Evolutionary conservation across 2,329 filamentous ascomycete genomes (phyloP).

Genomic region (Pseudocercospora fijiensis): DNA sequence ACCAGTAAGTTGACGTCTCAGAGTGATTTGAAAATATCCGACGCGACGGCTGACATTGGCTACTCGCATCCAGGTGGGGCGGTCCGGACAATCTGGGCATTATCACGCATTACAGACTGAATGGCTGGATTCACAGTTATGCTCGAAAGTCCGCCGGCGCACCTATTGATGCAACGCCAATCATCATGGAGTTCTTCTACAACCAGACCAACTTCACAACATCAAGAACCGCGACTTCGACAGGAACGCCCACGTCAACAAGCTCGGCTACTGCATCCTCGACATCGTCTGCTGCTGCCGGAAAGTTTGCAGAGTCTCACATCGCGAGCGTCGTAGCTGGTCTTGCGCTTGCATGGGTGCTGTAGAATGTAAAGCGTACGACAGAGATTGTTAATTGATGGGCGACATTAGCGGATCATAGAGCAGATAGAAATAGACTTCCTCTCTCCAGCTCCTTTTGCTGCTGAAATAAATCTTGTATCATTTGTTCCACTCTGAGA

Average conservation of each 20-base stretch:
- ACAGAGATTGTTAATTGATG: not conserved
- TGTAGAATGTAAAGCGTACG: not conserved
- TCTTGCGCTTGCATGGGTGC: not conserved
- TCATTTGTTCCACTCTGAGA: no score
- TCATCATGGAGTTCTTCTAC: conserved; percentile 36
- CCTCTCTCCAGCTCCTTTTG: not conserved
- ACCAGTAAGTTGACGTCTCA: conserved; percentile 10
- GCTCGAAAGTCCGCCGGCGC: conserved; percentile 17
- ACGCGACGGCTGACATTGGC: not conserved
- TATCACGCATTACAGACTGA: conserved; percentile 41
- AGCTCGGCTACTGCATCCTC: not conserved
- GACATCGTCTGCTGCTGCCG: not conserved
- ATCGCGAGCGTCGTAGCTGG: not conserved
- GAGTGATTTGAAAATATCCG: no score
- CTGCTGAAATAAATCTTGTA: not conserved
- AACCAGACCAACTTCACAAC: conserved; percentile 24
- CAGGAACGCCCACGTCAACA: not conserved
- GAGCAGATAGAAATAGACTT: not conserved
- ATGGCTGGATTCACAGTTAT: conserved; percentile 40
- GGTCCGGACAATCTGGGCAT: conserved; percentile 35
- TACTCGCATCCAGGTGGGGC: conserved; percentile 17
- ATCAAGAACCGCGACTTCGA: not conserved
- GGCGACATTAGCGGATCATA: not conserved
- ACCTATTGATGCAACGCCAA: conserved; percentile 30
- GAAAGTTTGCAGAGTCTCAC: not conserved